These are phyloP conservation scores for Candida nonsorbophila DNA, from an alignment of 805 yeast genomes.

Conservation along the genomic window DNA sequence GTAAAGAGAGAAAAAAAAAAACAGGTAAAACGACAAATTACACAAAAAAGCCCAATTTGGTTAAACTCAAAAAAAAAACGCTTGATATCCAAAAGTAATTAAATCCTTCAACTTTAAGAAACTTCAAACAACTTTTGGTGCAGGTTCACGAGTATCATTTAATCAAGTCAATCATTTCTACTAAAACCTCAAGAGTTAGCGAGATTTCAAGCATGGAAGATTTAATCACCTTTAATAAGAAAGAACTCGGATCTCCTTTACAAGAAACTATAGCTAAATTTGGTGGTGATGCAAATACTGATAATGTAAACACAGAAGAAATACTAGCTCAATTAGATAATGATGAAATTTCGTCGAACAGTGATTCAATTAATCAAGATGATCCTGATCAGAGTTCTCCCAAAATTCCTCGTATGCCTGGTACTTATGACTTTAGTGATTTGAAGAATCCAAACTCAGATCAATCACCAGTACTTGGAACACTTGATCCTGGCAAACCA, in stretches of 20 bases:
- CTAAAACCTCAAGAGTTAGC: background rate
- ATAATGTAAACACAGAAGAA: too few species aligned
- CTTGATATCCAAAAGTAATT: too few species aligned
- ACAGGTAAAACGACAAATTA: too few species aligned
- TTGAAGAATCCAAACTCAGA: constrained; percentile 4
- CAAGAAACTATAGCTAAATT: constrained; percentile 7
- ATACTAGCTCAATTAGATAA: background rate
- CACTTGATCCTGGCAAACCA: background rate
- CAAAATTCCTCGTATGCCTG: constrained; percentile 22
- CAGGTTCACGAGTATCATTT: background rate
- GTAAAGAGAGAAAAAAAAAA: too few species aligned
- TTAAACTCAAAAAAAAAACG: too few species aligned
- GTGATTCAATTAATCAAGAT: background rate
- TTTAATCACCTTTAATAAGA: too few species aligned
- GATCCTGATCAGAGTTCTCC: too few species aligned
- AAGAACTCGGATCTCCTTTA: constrained; percentile 11
- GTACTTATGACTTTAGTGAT: constrained; percentile 16
- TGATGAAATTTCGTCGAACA: background rate
- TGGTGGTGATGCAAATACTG: too few species aligned
- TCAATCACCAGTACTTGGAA: too few species aligned
- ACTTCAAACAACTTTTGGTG: background rate
- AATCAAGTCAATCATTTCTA: background rate
- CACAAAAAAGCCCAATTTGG: too few species aligned
- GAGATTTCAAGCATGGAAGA: too few species aligned
- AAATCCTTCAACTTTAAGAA: too few species aligned